Conservation (phyloP, 2,329 filamentous ascomycete genomes). For the Penicillium sp. region DNA sequence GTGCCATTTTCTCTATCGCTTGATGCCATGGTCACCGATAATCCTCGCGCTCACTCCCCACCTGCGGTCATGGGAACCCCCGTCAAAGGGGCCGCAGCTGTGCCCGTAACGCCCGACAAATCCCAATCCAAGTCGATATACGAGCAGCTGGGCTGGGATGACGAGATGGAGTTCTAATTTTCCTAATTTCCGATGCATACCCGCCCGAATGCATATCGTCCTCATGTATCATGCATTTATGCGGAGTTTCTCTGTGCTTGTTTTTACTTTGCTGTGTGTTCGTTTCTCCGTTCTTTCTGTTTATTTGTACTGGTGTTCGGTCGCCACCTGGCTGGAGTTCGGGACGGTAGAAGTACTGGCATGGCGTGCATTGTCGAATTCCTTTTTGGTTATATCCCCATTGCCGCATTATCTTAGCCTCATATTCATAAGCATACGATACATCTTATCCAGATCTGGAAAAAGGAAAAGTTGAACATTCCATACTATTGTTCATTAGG, state of each 20-base stretch:
- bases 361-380: conserved; percentile 1
- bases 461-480: not conserved
- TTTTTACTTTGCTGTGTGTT: not conserved
- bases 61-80: conserved; percentile 26
- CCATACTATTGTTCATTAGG: not conserved
- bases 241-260: not conserved
- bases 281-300: not conserved
- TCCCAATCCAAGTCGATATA: conserved; percentile 35
- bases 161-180: conserved; percentile 23
- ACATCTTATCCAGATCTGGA: not conserved
- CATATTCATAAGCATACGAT: not conserved
- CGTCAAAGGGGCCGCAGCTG: conserved; percentile 21
- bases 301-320: not conserved
- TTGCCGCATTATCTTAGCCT: conserved; percentile 1
- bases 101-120: conserved; percentile 30
- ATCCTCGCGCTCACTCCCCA: conserved; percentile 10
- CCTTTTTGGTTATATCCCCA: conserved; percentile 5
- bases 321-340: not conserved
- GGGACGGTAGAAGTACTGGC: not conserved
- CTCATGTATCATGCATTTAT: not conserved
- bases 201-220: not conserved
- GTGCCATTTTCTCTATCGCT: conserved; percentile 4
- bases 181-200: not conserved
- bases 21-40: conserved; percentile 1
- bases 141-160: conserved; percentile 39